phyloP scores from a whole-genome alignment of 176 grass and related monocot species.

The Chloris gayana region DNA sequence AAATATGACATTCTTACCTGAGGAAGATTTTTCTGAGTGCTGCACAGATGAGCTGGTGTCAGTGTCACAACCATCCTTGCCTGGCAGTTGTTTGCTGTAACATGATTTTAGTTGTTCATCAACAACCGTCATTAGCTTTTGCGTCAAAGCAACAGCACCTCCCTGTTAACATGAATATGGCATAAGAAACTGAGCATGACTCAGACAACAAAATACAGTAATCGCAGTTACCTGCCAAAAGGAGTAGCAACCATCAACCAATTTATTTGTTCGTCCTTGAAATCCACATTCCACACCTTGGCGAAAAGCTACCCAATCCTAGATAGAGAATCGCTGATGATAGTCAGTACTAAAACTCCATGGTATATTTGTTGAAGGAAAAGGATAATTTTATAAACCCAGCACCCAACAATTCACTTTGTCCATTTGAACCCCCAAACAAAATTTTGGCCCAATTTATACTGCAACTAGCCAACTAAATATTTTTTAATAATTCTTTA shows the following conservation, averaged over 20 bases:
- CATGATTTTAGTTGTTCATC: slow-evolving; percentile 48
- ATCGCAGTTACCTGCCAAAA: slow-evolving; percentile 90
- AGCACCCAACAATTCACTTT: not conserved
- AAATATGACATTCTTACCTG: slow-evolving; percentile 22
- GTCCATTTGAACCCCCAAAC: not conserved
- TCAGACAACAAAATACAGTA: slow-evolving; percentile 28
- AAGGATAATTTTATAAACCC: not conserved
- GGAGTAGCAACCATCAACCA: slow-evolving; percentile 99
- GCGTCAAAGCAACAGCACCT: slow-evolving; percentile 73
- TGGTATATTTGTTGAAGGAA: not conserved
- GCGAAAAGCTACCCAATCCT: slow-evolving; percentile 81
- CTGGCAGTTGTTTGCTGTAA: slow-evolving; percentile 35
- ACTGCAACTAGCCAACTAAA: not conserved
- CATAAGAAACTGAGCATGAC: slow-evolving; percentile 5
- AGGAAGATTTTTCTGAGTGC: slow-evolving; percentile 9
- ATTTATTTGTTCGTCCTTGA: slow-evolving; percentile 93
- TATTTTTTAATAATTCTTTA: not conserved
- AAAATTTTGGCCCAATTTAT: not conserved
- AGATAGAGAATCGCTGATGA: slow-evolving; percentile 28
- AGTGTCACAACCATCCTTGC: slow-evolving; percentile 15
- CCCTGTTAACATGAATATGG: slow-evolving; percentile 54
- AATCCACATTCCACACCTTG: slow-evolving; percentile 97
- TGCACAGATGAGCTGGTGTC: slow-evolving; percentile 39
- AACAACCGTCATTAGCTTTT: slow-evolving; percentile 65
- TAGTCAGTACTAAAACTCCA: not conserved